A percentile compares a stretch with the other conserved stretches of the same genome.
These are phyloP conservation scores for Tetrahymena elliotti DNA, from an alignment of 73 alveolate species.

Conservation along the genomic window DNA sequence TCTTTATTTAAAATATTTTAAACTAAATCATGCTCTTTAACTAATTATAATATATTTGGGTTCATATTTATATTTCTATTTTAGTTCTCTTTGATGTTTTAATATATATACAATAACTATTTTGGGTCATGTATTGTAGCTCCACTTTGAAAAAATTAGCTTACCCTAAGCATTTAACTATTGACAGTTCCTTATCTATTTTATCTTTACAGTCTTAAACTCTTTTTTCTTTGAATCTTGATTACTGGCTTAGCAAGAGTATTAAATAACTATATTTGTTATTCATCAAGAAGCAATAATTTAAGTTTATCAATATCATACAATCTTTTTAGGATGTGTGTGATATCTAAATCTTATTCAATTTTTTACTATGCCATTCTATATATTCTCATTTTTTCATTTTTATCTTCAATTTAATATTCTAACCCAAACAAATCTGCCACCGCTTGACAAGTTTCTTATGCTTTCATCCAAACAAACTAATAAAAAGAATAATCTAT, in stretches of 20 bases:
- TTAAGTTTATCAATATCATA: background rate
- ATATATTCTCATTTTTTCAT: background rate
- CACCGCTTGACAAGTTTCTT: background rate
- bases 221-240: background rate
- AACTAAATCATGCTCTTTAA: background rate
- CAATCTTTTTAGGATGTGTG: background rate
- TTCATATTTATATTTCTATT: background rate
- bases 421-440: background rate
- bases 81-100: background rate
- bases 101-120: background rate
- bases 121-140: background rate
- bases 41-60: background rate
- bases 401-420: background rate
- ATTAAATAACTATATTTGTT: background rate
- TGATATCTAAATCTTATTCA: background rate
- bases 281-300: background rate
- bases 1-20: background rate
- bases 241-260: background rate
- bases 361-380: background rate
- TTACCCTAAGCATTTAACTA: background rate
- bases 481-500: background rate
- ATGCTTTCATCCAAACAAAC: background rate
- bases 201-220: background rate
- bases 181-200: background rate
- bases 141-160: background rate